A percentile compares a stretch with the other conserved stretches of the same genome.
phyloP scores from a whole-genome alignment of 331 rosid genomes.

The Erythrophleum ivorense region DNA sequence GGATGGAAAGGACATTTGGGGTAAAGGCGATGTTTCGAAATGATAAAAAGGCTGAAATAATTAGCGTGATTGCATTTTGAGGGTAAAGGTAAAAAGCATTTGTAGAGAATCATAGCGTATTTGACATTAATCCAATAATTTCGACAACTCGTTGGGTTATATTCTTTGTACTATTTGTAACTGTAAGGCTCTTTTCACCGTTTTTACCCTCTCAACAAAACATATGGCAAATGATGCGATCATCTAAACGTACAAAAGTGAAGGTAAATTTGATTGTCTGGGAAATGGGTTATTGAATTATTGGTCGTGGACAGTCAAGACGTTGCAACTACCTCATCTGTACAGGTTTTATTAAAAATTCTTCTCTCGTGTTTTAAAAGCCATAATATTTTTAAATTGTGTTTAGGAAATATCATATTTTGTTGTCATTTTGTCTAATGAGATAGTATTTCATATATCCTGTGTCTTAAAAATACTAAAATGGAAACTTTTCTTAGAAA shows the following conservation, averaged over 20 bases:
- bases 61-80: not conserved
- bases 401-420: too few species aligned
- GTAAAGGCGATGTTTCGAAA: not conserved
- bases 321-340: not conserved
- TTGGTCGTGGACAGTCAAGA: not conserved
- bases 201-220: not conserved
- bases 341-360: not conserved
- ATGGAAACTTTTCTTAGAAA: not conserved
- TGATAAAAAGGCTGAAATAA: not conserved
- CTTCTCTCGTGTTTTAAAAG: not conserved
- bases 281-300: not conserved
- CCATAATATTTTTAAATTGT: not conserved
- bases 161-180: not conserved
- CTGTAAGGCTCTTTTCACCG: not conserved
- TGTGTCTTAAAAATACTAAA: not conserved
- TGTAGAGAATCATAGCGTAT: not conserved
- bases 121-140: not conserved
- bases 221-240: not conserved
- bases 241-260: not conserved
- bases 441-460: not conserved
- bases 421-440: not conserved
- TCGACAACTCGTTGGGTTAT: not conserved
- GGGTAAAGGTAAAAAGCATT: conserved; percentile 1
- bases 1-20: not conserved
- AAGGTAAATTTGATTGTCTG: not conserved